phyloP scores from a whole-genome alignment of 2,329 filamentous ascomycete species.

The Talaromyces amestolkiae region DNA sequence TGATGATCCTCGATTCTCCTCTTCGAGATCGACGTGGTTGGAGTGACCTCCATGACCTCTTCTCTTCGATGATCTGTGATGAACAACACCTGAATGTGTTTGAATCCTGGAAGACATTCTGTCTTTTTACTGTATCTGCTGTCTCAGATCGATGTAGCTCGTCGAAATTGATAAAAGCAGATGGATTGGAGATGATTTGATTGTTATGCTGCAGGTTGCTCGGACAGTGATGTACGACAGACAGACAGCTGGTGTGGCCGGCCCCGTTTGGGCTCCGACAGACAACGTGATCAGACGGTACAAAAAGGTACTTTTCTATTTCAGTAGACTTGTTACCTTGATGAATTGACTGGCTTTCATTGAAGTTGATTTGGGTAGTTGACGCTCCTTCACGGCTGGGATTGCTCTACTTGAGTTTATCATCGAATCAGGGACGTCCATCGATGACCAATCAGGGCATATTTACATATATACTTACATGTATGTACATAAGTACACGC shows the following conservation, averaged over 20 bases:
- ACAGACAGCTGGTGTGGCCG: conserved; percentile 4
- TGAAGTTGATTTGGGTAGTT: neutral
- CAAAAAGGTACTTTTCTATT: neutral
- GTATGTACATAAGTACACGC: neutral
- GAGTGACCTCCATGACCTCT: conserved; percentile 7
- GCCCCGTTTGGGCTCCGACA: neutral
- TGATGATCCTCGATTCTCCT: neutral
- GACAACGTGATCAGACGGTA: conserved; percentile 8
- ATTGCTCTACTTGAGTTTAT: neutral
- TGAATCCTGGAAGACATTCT: neutral
- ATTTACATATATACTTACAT: neutral
- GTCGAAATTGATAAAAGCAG: neutral
- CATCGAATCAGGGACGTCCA: neutral
- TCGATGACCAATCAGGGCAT: conserved; percentile 5
- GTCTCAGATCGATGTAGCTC: neutral
- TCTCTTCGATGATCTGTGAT: neutral
- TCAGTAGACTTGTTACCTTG: neutral
- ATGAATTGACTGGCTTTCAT: neutral
- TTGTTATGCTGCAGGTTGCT: neutral
- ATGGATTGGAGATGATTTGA: neutral
- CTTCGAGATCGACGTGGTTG: neutral
- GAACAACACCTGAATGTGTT: neutral
- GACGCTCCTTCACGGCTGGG: neutral
- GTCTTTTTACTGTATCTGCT: neutral
- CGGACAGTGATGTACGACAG: neutral